Percentiles rank a stretch among this genome's conserved stretches.
These are phyloP conservation scores for Penicillium subrubescens DNA, from an alignment of 495 filamentous ascomycete genomes.

Conservation along the genomic window DNA sequence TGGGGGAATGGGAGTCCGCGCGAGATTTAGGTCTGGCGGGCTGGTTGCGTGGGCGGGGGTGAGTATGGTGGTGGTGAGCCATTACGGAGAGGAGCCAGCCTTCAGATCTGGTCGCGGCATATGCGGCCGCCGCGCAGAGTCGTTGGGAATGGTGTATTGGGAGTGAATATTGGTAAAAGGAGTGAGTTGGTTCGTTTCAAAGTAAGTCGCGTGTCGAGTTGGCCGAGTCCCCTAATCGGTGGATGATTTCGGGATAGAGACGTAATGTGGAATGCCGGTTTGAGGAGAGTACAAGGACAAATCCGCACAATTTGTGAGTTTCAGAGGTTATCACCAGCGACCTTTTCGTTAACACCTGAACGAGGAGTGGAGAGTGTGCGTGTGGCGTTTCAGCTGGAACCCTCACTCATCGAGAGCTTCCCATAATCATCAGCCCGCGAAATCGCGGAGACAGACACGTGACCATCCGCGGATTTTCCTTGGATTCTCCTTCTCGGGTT, in stretches of 20 bases:
- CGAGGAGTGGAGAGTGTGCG: conserved; percentile 4
- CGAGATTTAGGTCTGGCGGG: conserved; percentile 32
- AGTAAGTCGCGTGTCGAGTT: conserved; percentile 15
- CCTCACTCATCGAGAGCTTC: neutral
- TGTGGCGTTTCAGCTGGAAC: conserved; percentile 2
- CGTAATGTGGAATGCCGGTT: conserved; percentile 3
- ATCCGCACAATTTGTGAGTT: neutral
- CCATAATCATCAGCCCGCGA: conserved; percentile 8
- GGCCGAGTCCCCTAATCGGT: conserved; percentile 24
- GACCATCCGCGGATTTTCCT: conserved; percentile 31
- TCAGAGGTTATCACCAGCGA: neutral
- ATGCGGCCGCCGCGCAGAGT: conserved; percentile 41
- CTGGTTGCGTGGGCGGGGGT: conserved; percentile 30
- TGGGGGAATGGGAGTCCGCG: conserved; percentile 15
- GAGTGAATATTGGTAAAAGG: neutral
- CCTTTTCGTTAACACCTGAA: neutral
- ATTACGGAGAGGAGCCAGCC: conserved; percentile 51
- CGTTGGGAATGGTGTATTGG: neutral
- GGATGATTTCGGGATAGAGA: conserved; percentile 9
- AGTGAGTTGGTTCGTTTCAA: neutral
- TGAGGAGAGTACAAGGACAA: neutral
- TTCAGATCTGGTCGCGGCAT: conserved; percentile 41
- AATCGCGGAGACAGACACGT: conserved; percentile 29
- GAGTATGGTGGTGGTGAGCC: conserved; percentile 45
- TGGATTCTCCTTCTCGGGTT: conserved; percentile 13